Base-by-base conservation (phyloP, 1,139 yeast species). In the Saccharomyces hybrid region DNA sequence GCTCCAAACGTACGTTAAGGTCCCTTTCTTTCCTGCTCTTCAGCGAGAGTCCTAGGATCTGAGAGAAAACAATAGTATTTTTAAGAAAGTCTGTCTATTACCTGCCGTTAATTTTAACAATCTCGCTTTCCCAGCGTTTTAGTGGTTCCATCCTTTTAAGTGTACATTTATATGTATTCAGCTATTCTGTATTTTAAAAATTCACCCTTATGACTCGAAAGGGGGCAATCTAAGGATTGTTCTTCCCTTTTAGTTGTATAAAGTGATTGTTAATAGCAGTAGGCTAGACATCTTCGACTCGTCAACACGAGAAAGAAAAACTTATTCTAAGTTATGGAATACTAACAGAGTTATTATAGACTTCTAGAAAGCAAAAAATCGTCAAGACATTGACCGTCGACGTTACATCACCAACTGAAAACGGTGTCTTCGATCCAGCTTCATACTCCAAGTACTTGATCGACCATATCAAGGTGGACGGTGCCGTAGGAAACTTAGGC, bases 381-480 rank as follows among this genome's bases (percentile, higher is more conserved):
- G 85, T 88, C 74, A 87, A 84, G 83, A 87, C 87, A 81, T 88
- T 84, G 80, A 87, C 86, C 74, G 91, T 90, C 75, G 96, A 90
- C 83, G 88, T 88, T 75, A 81, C 95, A 64, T 96, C 95, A 72
- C 96, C 96, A 82, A 88, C 89, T 71, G 96, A 88, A 77, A 86
- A 88, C 78, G 96, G 90, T 79, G 93, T 88, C 73, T 86, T 88
- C 72, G 96, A 90, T 84, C 91, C 91, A 77, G 86, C 91, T 74
- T 85, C 95, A 71, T 88, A 89, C 83, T 95, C 88, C 74, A 90
- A 90, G 83, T 91, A 84, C 90, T 84, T 91, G 77, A 83, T 85
- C 76, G 97, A 91, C 80, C 96, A 88, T 87, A 90, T 91, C 86
- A 91, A 91, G 85, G 90, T 91, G 72, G 97, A 91, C 65, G 91